These are phyloP conservation scores for Triangularia setosa DNA, from an alignment of 2,329 filamentous ascomycete genomes.

Conservation along the genomic window DNA sequence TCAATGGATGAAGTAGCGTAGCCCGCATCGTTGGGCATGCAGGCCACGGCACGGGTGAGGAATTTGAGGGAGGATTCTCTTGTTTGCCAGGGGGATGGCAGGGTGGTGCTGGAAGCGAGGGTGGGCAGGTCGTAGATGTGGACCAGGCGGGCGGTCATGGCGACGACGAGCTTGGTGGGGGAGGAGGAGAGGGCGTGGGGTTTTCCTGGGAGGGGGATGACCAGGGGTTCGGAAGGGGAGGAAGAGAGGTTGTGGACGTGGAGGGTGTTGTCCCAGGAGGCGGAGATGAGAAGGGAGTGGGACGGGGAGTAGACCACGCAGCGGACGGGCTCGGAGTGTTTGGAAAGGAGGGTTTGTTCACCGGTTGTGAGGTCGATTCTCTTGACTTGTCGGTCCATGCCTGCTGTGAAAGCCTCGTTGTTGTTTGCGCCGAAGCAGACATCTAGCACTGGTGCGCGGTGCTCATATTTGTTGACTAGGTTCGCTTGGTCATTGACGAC, in stretches of 20 bases:
- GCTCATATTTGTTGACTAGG: conserved; percentile 70
- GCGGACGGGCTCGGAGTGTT: conserved; percentile 75
- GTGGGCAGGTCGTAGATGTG: conserved; percentile 87
- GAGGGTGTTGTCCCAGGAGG: conserved; percentile 89
- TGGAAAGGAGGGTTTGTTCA: conserved; percentile 70
- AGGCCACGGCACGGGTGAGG: conserved; percentile 86
- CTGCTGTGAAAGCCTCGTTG: conserved; percentile 78
- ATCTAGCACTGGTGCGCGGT: conserved; percentile 82
- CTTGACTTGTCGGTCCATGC: conserved; percentile 82
- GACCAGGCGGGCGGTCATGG: conserved; percentile 90
- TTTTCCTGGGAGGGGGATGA: conserved; percentile 73
- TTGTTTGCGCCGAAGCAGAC: conserved; percentile 85
- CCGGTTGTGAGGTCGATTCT: conserved; percentile 69
- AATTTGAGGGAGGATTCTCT: conserved; percentile 94
- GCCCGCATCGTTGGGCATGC: conserved; percentile 94
- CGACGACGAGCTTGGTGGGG: conserved; percentile 80
- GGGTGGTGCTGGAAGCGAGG: conserved; percentile 51
- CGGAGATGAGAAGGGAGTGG: conserved; percentile 76
- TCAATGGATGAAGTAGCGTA: conserved; percentile 93
- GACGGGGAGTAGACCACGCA: conserved; percentile 76
- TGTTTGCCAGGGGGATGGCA: conserved; percentile 77
- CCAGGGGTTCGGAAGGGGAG: conserved; percentile 52
- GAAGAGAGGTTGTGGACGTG: conserved; percentile 70
- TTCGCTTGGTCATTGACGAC: conserved; percentile 57
- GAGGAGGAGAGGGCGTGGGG: conserved; percentile 82